Evolutionary conservation across 2,329 filamentous ascomycete species (phyloP), one percentile per base, ranked within the genome.

Genomic region (Aureobasidium mangrovei): DNA sequence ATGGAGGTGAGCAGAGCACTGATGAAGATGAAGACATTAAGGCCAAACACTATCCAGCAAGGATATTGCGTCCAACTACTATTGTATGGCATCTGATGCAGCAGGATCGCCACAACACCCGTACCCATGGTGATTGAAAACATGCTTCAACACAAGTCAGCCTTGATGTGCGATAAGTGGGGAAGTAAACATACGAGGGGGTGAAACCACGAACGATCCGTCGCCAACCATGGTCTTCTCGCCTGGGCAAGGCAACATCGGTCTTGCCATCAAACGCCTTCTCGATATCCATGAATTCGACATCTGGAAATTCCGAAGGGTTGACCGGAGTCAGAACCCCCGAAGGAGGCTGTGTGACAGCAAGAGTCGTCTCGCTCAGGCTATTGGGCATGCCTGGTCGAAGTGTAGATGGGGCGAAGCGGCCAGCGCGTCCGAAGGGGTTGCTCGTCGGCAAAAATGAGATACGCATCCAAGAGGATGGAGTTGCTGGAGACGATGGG

Each of bases 21-120:
- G 4, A 69, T 55, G 60, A 86, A 86, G 6, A 86, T 69, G 4
- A 73, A 31, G 10, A 78, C 64, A 61, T 86, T 86, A 18, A 85
- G 70, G 3, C 69, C 67, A 62, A 86, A 85, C 64, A 86, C 78
- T 47, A 75, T 62, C 45, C 82, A 76, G 1, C 81, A 79, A 24
- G 85, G 70, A 66, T 77, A 80, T 60, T 78, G 74, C 0, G 86
- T 70, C 74, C 78, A 83, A 7, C 60, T 55, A 1, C 74, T 73
- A 57, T 82, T 76, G 65, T 81, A 86, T 0, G 83, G 83, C 8
- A 86, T 73, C 18, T 77, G 76, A 59, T 79, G 72, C 18, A 87
- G 72, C 24, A 87, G 71, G 38, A 85, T 76, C 1, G 80, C 79
- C 7, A 84, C 79, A 38, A 87, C 80, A 24, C 83, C 84, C 0